Evolutionary conservation across 768 basidiomycete species (phyloP).

Genomic region (Tylopilus rubrobrunneus): DNA sequence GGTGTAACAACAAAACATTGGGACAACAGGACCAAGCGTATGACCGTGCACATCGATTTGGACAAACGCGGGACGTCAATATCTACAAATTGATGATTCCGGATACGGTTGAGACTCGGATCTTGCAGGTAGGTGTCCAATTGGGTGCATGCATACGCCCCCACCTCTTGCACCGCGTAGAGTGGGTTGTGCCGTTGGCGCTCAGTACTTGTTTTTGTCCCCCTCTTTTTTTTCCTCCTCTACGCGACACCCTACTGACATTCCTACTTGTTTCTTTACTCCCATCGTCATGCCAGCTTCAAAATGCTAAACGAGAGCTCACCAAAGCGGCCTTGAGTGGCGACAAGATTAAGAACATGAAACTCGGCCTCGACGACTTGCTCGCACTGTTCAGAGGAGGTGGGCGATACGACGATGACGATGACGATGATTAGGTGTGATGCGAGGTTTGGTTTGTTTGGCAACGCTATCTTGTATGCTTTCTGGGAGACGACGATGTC

Average conservation of each 20-base stretch:
- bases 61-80: conserved; percentile 81
- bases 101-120: conserved; percentile 84
- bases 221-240: not conserved
- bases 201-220: not conserved
- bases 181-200: not conserved
- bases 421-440: conserved; percentile 7
- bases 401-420: conserved; percentile 53
- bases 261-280: not conserved
- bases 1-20: not conserved
- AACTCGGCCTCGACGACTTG: conserved; percentile 81
- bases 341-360: conserved; percentile 80
- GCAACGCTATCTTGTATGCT: not conserved
- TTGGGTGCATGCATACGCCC: not conserved
- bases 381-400: conserved; percentile 71
- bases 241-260: conserved; percentile 2
- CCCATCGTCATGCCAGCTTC: conserved; percentile 47
- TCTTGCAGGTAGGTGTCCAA: conserved; percentile 51
- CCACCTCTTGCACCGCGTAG: too few relatives aligned
- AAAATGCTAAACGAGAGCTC: conserved; percentile 85
- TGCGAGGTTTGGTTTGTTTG: not conserved
- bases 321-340: conserved; percentile 84
- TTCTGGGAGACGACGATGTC: not conserved
- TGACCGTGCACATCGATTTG: conserved; percentile 86
- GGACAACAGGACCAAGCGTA: conserved; percentile 79
- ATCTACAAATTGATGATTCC: conserved; percentile 89